Conservation (phyloP, 2,329 filamentous ascomycete species). For the Lasiodiplodia gonubiensis region DNA sequence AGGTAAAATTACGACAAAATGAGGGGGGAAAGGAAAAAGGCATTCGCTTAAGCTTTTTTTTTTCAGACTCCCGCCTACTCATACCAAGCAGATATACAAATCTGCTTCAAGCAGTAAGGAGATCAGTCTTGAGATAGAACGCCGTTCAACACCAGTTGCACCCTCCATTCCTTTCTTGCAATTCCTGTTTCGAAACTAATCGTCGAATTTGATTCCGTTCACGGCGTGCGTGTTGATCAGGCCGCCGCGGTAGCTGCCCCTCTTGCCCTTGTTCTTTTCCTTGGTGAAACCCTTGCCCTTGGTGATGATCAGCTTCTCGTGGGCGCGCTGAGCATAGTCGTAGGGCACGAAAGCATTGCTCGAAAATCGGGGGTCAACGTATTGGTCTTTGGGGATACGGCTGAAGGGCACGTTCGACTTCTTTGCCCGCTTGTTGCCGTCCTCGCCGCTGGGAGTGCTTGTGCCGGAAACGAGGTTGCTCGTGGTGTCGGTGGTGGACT, state of each 20-base stretch:
- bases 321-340: conserved; percentile 86
- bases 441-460: conserved; percentile 31
- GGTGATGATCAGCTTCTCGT: conserved; percentile 86
- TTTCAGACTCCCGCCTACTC: neutral
- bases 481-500: conserved; percentile 41
- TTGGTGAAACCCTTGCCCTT: conserved; percentile 98
- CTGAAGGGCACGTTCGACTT: conserved; percentile 74
- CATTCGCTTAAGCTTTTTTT: neutral
- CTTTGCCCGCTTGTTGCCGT: conserved; percentile 48
- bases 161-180: neutral
- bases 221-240: conserved; percentile 80
- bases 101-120: conserved; percentile 1
- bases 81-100: conserved; percentile 1
- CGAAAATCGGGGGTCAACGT: conserved; percentile 70
- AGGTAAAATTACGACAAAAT: neutral
- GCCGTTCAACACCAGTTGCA: neutral
- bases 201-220: conserved; percentile 93
- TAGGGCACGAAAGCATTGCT: conserved; percentile 85
- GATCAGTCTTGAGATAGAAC: neutral
- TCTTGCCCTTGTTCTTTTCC: conserved; percentile 91
- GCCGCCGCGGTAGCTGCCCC: conserved; percentile 88
- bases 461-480: conserved; percentile 35
- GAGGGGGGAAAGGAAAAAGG: neutral
- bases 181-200: conserved; percentile 53
- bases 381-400: conserved; percentile 72